Evolutionary conservation across 2,329 filamentous ascomycete genomes (phyloP).

Genomic region (Capronia coronata): DNA sequence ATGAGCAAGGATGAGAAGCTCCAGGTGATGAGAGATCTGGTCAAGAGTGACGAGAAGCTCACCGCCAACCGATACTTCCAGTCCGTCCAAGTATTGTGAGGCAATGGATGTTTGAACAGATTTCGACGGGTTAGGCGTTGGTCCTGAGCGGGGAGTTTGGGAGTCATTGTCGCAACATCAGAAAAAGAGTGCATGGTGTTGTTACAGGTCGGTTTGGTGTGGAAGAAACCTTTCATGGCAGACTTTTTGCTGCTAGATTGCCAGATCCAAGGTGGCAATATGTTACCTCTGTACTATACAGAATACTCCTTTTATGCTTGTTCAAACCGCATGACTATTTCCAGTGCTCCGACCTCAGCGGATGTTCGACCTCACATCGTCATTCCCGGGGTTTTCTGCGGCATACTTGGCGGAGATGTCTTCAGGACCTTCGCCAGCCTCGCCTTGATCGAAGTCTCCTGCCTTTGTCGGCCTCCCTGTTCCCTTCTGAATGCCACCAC

Average conservation of each 20-base stretch:
- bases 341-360: slow-evolving; percentile 5
- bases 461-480: slow-evolving; percentile 33
- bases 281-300: background rate
- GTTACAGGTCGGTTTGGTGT: too few relatives aligned
- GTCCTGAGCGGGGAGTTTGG: slow-evolving; percentile 13
- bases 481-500: slow-evolving; percentile 31
- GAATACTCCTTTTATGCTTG: slow-evolving; percentile 6
- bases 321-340: background rate
- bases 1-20: slow-evolving; percentile 72
- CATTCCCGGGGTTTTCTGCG: slow-evolving; percentile 18
- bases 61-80: slow-evolving; percentile 51
- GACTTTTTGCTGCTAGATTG: too few relatives aligned
- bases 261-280: too few relatives aligned
- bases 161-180: background rate
- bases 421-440: slow-evolving; percentile 26
- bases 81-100: slow-evolving; percentile 41
- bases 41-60: slow-evolving; percentile 63
- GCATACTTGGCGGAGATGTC: slow-evolving; percentile 14
- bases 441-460: slow-evolving; percentile 32
- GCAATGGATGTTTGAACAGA: background rate
- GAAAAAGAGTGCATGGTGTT: background rate
- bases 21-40: slow-evolving; percentile 68
- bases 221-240: too few relatives aligned
- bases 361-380: slow-evolving; percentile 23
- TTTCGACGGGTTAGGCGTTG: background rate